Evolutionary conservation across 768 basidiomycete species (phyloP), one percentile per base, ranked within the genome.

Genomic region (Holtermannia corniformis): DNA sequence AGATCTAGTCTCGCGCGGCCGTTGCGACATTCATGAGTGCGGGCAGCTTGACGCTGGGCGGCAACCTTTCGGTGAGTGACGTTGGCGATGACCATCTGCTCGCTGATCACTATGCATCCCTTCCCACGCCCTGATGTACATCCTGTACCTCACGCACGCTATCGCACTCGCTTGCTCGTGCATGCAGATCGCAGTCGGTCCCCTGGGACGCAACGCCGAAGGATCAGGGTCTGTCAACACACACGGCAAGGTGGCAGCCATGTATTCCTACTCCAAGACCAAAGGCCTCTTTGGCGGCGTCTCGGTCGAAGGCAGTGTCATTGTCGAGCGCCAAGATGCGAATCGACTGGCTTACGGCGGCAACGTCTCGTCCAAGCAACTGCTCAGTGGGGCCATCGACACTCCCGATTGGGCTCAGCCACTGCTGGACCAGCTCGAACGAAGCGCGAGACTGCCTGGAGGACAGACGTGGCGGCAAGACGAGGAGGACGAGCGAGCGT

Each of bases 261-360:
- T 97, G 90, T 90, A 75, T 55, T 71, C 69, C 1, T 76, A 76
- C 57, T 73, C 71, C 5, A 93, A 92, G 71, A 91, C 91, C 1
- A 81, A 86, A 50, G 93, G 93, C 20, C 79, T 96, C 2, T 96
- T 95, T 56, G 92, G 93, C 25, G 93, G 93, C 4, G 78, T 95
- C 11, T 89, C 87, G 0, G 61, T 78, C 42, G 77, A 78, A 63
- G 90, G 90, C 12, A 87, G 86, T 1, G 83, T 95, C 47, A 91
- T 97, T 54, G 79, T 95, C 14, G 93, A 95, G 72, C 81, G 93
- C 37, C 86, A 90, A 65, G 93, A 99, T 70, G 88, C 90, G 7
- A 96, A 95, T 66, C 76, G 80, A 1, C 77, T 83, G 46, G 92
- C 92, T 2, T 95, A 95, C 65, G 71, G 68, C 3, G 58, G 61